Percentiles rank a stretch among this genome's conserved stretches.
These are phyloP conservation scores for Hyaloscypha variabilis DNA, from an alignment of 495 filamentous ascomycete species.

Conservation along the genomic window DNA sequence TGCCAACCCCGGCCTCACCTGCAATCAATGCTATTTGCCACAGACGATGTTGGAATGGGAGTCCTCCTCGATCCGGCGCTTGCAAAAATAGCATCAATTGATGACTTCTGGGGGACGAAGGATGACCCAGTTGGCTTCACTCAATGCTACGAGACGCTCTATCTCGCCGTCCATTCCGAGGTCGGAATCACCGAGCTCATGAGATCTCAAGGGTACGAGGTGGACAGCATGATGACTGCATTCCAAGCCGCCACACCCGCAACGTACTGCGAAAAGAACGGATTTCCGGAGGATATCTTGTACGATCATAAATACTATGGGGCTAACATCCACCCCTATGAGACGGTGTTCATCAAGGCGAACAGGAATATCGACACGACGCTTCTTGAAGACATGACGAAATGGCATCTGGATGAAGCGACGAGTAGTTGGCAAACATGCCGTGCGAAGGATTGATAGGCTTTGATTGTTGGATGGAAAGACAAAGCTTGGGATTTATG, in stretches of 20 bases:
- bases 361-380: slow-evolving; percentile 14
- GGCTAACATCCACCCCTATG: slow-evolving; percentile 36
- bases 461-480: too few relatives aligned
- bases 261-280: slow-evolving; percentile 15
- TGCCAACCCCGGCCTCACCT: background rate
- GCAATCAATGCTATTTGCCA: slow-evolving; percentile 15
- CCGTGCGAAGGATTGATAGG: background rate
- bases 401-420: slow-evolving; percentile 16
- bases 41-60: slow-evolving; percentile 6
- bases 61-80: slow-evolving; percentile 2
- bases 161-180: slow-evolving; percentile 26
- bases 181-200: slow-evolving; percentile 34
- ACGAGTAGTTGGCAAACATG: background rate
- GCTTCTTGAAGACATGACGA: slow-evolving; percentile 19
- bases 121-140: background rate
- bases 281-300: slow-evolving; percentile 21
- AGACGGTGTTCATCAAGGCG: slow-evolving; percentile 38
- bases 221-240: slow-evolving; percentile 36
- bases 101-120: background rate
- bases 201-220: slow-evolving; percentile 34
- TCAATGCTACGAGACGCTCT: background rate
- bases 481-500: too few relatives aligned
- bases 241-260: slow-evolving; percentile 24
- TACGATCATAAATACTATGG: slow-evolving; percentile 24
- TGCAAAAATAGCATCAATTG: background rate